phyloP scores from a whole-genome alignment of 345 rosid species.

The Kernera saxatilis region DNA sequence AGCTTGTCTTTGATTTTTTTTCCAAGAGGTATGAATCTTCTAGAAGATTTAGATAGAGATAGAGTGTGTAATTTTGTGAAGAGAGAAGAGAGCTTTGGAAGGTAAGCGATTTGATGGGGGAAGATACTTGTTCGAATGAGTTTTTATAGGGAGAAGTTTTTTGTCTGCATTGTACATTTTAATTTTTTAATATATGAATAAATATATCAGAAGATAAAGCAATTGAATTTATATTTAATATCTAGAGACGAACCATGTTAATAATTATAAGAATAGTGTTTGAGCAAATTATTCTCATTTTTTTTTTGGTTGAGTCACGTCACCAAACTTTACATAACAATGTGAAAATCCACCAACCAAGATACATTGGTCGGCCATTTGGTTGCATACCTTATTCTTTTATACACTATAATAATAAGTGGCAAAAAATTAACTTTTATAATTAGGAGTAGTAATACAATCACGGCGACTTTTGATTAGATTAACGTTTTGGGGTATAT shows the following conservation, averaged over 20 bases:
- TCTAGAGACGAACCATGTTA: neutral
- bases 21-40: neutral
- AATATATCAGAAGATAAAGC: neutral
- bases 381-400: slow-evolving; percentile 15
- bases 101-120: neutral
- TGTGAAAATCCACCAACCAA: slow-evolving; percentile 32
- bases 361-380: slow-evolving; percentile 32
- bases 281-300: neutral
- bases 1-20: neutral
- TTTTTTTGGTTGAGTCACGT: slow-evolving; percentile 10
- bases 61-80: slow-evolving; percentile 2
- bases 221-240: neutral
- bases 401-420: neutral
- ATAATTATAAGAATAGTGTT: neutral
- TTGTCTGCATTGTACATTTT: slow-evolving; percentile 2
- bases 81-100: slow-evolving; percentile 4
- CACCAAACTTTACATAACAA: slow-evolving; percentile 26
- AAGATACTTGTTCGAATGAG: slow-evolving; percentile 15
- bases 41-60: neutral
- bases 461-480: neutral
- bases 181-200: neutral
- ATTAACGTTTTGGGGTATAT: neutral
- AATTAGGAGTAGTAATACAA: neutral
- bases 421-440: neutral
- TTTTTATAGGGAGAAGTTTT: slow-evolving; percentile 19